Evolutionary conservation across 169 alveolate genomes (phyloP).

Genomic region (Cryptosporidium sp.): DNA sequence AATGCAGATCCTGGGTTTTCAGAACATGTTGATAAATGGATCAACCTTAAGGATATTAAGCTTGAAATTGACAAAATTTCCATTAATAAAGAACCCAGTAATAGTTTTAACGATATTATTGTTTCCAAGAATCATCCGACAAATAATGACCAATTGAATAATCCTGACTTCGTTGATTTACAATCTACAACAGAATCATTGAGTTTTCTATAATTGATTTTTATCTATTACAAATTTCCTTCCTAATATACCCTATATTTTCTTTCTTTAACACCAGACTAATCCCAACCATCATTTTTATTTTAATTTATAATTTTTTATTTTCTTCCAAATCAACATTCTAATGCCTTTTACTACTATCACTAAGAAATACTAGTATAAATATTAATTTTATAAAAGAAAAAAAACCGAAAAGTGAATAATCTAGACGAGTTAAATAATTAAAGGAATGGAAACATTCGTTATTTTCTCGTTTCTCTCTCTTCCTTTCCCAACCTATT

Average conservation of each 20-base stretch:
- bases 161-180: constrained; percentile 17
- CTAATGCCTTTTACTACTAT: neutral
- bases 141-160: neutral
- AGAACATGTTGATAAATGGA: neutral
- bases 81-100: neutral
- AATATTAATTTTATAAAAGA: no score
- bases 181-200: constrained; percentile 69
- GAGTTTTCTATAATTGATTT: neutral
- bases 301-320: no score
- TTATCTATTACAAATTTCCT: neutral
- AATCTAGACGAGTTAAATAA: no score
- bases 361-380: neutral
- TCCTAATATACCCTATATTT: neutral
- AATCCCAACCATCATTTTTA: neutral
- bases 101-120: neutral
- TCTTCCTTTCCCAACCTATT: no score
- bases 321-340: neutral
- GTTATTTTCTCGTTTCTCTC: no score
- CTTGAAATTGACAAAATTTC: constrained; percentile 44
- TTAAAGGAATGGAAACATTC: neutral
- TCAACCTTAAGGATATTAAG: constrained; percentile 3
- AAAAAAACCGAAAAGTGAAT: no score
- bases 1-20: neutral
- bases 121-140: neutral
- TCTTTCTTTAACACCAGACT: neutral